These are phyloP conservation scores for Bolboschoenoplectus hybrid DNA, from an alignment of 202 grass and related monocot species.

Conservation along the genomic window DNA sequence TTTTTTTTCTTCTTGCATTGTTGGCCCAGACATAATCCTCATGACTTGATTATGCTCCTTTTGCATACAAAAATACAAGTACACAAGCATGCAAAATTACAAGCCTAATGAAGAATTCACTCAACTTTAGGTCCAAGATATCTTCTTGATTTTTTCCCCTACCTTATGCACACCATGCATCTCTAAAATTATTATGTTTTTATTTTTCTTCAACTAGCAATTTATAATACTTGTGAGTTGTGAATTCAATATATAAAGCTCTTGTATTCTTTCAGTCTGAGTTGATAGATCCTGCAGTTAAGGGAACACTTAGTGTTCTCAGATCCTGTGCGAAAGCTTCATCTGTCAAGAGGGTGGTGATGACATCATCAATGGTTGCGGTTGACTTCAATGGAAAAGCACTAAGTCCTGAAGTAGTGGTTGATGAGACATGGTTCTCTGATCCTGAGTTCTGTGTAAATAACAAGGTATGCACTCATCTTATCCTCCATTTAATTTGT, in stretches of 20 bases:
- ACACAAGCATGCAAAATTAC: background rate
- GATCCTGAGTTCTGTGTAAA: conserved; percentile 34
- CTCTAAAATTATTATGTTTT: conserved; percentile 14
- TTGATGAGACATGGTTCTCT: conserved; percentile 56
- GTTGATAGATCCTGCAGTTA: conserved; percentile 46
- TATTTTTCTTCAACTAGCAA: background rate
- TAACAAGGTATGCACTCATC: conserved; percentile 30
- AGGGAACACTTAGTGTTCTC: conserved; percentile 52
- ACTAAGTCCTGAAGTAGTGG: conserved; percentile 39
- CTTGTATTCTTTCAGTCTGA: conserved; percentile 34
- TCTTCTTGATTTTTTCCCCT: background rate
- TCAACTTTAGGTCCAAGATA: background rate
- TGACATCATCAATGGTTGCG: conserved; percentile 50
- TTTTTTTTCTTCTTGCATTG: background rate
- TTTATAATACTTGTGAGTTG: background rate
- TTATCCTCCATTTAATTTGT: background rate
- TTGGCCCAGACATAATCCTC: background rate
- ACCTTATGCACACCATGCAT: background rate
- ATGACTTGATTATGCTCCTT: background rate
- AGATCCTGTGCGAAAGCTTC: conserved; percentile 37
- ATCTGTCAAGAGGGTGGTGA: conserved; percentile 44
- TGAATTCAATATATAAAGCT: conserved; percentile 1
- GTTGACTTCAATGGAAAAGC: conserved; percentile 35
- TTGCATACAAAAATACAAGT: background rate
- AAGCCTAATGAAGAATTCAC: background rate